Evolutionary conservation across 2,329 filamentous ascomycete species (phyloP).

Genomic region (Fusarium dimerum): DNA sequence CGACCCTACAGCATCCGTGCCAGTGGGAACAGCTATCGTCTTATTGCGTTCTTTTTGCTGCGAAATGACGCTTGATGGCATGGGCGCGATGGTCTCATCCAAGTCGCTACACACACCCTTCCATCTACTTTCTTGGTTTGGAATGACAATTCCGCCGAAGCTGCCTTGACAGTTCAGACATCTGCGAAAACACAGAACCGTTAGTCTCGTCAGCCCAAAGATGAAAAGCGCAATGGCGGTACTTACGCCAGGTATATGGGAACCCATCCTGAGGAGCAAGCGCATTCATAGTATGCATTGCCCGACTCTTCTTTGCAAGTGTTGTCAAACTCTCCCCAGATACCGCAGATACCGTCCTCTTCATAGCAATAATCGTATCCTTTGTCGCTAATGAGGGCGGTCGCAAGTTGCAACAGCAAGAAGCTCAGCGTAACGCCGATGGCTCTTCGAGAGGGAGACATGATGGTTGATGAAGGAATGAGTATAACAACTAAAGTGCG

Average conservation of each 20-base stretch:
- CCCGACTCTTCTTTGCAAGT: neutral
- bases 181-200: no score
- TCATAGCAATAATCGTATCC: no score
- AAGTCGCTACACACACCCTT: neutral
- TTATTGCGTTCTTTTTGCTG: slow-evolving; percentile 4
- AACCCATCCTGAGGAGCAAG: slow-evolving; percentile 3
- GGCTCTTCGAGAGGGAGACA: no score
- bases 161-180: neutral
- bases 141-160: neutral
- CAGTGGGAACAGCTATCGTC: neutral
- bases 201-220: no score
- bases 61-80: slow-evolving; percentile 2
- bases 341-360: no score
- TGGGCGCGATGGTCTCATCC: neutral
- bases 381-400: no score
- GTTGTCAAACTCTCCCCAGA: no score
- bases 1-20: neutral
- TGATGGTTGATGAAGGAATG: no score
- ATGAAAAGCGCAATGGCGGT: neutral
- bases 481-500: no score
- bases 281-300: slow-evolving; percentile 3
- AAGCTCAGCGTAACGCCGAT: no score
- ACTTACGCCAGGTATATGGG: neutral
- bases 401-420: no score
- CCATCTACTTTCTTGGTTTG: neutral